Percentiles rank a stretch among this genome's conserved stretches.
These are phyloP conservation scores for Fusarium nanum DNA, from an alignment of 2,329 filamentous ascomycete species.

Conservation along the genomic window DNA sequence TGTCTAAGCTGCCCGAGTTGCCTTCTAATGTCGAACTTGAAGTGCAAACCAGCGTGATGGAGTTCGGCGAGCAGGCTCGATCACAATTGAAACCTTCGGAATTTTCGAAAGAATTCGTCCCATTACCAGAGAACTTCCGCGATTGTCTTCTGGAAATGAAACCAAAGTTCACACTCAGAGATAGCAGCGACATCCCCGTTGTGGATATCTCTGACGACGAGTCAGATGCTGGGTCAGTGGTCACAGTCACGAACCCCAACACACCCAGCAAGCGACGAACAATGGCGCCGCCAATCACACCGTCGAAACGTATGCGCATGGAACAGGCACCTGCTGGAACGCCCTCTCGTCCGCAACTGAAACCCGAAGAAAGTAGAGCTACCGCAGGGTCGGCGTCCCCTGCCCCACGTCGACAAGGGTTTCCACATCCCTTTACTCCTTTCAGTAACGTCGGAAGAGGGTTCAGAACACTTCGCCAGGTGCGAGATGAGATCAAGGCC, in stretches of 20 bases:
- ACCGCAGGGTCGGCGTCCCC: constrained; percentile 34
- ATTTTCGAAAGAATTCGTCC: constrained; percentile 59
- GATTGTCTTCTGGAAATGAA: constrained; percentile 59
- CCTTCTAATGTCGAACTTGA: constrained; percentile 75
- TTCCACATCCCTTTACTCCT: constrained; percentile 54
- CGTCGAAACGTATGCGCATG: constrained; percentile 51
- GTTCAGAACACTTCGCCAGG: constrained; percentile 61
- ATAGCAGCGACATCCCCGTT: constrained; percentile 51
- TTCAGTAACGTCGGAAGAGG: constrained; percentile 55
- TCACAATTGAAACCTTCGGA: constrained; percentile 60
- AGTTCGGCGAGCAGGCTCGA: constrained; percentile 65
- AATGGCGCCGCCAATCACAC: constrained; percentile 47
- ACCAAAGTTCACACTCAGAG: constrained; percentile 58
- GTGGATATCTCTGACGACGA: constrained; percentile 57
- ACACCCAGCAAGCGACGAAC: constrained; percentile 49
- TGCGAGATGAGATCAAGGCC: constrained; percentile 65
- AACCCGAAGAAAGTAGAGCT: constrained; percentile 53
- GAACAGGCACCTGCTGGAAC: constrained; percentile 29
- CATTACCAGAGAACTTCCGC: constrained; percentile 64
- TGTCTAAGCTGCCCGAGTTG: constrained; percentile 72
- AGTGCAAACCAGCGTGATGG: constrained; percentile 68
- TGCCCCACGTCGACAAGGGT: constrained; percentile 20
- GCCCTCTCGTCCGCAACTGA: constrained; percentile 47
- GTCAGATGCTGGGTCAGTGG: constrained; percentile 48
- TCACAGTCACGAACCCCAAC: constrained; percentile 31